Base-by-base conservation (phyloP, 176 grass and related monocot genomes). In the Oryza rufipogon region DNA sequence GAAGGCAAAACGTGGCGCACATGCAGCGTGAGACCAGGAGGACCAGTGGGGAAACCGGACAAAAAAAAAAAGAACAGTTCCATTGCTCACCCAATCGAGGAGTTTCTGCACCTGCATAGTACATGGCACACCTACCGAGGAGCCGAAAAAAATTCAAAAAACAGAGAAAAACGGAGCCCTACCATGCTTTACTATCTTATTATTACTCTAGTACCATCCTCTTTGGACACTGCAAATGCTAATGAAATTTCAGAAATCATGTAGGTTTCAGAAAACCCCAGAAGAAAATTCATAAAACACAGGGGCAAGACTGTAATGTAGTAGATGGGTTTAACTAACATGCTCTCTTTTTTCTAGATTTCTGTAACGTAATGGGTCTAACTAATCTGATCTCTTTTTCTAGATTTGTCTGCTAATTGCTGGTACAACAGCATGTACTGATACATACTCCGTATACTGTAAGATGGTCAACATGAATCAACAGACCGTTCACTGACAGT, bases 401-500 rank as follows among this genome's bases (percentile, higher is more conserved):
- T 74, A 83, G 16, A 45, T 71, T 71, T 45, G 6, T 39, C 54
- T 64, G 1, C 15, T 23, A 58, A 56, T 56, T 58, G 52, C 9
- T 23, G 58, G 11, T 23, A 2, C 58, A 63, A 11, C 7, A 20
- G 20, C 58, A 63, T 63, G 11, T 1, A 63, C 3, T 22, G n/a
- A 23, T 63, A n/a, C 58, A 63, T 4, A 23, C n/a, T n/a, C n/a
- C n/a, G n/a, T n/a, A n/a, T 11, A 23, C 58, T 19, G 17, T 73
- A 46, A 15, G 33, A 79, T 42, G 11, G 28, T 83, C 36, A 88
- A 15, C 41, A 54, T 19, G 45, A 52, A 74, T 16, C 17, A 0
- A 71, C 14, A 36, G 68, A 83, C 47, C 5, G 9, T 4, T 13
- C 26, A 44, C 36, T 26, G 44, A 80, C 41, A 91, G 80, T 78